Evolutionary conservation across 2,329 filamentous ascomycete species (phyloP).

Genomic region (Ophiosphaerella korrae): DNA sequence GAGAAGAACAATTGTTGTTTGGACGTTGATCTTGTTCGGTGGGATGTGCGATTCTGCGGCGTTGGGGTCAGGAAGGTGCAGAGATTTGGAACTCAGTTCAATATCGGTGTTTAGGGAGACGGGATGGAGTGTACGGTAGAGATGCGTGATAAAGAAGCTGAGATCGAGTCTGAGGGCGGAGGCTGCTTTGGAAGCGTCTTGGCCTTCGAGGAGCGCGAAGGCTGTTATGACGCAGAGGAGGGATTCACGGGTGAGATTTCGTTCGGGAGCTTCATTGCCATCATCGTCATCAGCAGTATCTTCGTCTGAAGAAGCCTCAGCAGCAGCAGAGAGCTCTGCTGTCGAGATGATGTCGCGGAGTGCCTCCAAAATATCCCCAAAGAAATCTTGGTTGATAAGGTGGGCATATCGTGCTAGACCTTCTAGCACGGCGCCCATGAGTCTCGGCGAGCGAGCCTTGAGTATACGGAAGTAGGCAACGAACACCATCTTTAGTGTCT

Average conservation of each 20-base stretch:
- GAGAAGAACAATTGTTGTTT: conserved; percentile 91
- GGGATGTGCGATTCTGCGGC: conserved; percentile 49
- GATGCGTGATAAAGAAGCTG: conserved; percentile 91
- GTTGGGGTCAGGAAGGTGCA: conserved; percentile 72
- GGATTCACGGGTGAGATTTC: conserved; percentile 82
- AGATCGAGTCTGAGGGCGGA: conserved; percentile 85
- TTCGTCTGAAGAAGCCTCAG: conserved; percentile 51
- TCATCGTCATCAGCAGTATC: conserved; percentile 57
- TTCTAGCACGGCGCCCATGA: conserved; percentile 97
- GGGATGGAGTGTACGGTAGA: conserved; percentile 83
- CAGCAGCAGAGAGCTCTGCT: conserved; percentile 59
- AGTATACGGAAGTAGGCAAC: conserved; percentile 93
- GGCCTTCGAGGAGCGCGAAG: conserved; percentile 92
- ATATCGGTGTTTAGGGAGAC: conserved; percentile 83
- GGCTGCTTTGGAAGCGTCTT: conserved; percentile 86
- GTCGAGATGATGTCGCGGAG: conserved; percentile 89
- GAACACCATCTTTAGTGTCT: conserved; percentile 95
- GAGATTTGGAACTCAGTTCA: conserved; percentile 76
- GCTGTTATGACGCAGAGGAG: conserved; percentile 95
- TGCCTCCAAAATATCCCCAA: conserved; percentile 92
- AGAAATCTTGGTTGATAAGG: conserved; percentile 98
- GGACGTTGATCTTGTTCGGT: conserved; percentile 83
- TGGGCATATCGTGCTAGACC: conserved; percentile 92
- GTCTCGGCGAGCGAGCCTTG: conserved; percentile 76
- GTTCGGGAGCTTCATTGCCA: conserved; percentile 50